A percentile compares a stretch with the other conserved stretches of the same genome.
phyloP scores from a whole-genome alignment of 1,139 yeast genomes.

The Kodamaea alishanica region DNA sequence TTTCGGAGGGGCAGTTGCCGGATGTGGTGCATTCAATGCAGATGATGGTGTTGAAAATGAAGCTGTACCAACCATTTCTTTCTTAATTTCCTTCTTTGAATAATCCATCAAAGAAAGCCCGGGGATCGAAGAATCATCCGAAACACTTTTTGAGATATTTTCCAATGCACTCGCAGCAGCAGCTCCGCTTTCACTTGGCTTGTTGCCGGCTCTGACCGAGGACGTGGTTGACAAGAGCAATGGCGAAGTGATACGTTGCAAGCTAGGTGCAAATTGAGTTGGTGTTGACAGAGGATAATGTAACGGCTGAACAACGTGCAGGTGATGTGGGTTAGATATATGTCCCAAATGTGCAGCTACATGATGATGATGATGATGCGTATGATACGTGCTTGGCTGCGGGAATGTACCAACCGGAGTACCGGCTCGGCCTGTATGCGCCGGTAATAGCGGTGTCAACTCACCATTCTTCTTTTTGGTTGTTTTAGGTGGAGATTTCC shows the following conservation, averaged over 20 bases:
- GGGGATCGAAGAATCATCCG: conserved; percentile 9
- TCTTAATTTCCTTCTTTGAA: conserved; percentile 14
- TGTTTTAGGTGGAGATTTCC: conserved; percentile 31
- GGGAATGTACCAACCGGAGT: conserved; percentile 9
- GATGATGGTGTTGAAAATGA: conserved; percentile 35
- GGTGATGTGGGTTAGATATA: conserved; percentile 9
- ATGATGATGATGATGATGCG: conserved; percentile 23
- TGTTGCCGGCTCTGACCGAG: conserved; percentile 22
- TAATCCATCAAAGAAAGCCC: conserved; percentile 33
- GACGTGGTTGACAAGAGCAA: conserved; percentile 49
- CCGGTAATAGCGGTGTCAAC: conserved; percentile 33
- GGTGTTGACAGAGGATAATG: conserved; percentile 70
- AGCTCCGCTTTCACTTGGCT: conserved; percentile 6
- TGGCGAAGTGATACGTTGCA: conserved; percentile 63
- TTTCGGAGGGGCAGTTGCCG: conserved; percentile 27
- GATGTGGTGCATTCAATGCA: conserved; percentile 27
- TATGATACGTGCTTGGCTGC: conserved; percentile 12
- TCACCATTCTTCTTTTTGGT: conserved; percentile 23
- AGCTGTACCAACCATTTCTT: conserved; percentile 12
- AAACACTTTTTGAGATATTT: conserved; percentile 35
- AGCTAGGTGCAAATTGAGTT: conserved; percentile 64
- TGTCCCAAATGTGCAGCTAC: conserved; percentile 19
- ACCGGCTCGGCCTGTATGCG: conserved; percentile 8
- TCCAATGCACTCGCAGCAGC: conserved; percentile 62
- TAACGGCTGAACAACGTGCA: conserved; percentile 49